Base-by-base conservation (phyloP, 192 early-diverging fungal genomes). In the Linnemannia hyalina region DNA sequence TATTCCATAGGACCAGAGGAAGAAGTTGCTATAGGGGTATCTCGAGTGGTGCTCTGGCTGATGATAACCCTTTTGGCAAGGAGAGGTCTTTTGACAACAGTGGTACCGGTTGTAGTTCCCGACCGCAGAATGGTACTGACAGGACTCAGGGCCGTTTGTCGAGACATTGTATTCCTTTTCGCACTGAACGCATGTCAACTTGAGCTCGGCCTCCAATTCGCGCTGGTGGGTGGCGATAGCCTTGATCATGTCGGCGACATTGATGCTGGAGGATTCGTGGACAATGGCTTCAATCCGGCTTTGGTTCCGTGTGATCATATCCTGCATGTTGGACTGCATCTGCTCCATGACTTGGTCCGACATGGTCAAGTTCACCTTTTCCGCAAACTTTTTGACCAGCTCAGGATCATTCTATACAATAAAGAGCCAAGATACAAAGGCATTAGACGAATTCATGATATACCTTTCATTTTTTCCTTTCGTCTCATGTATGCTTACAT, bases 331-430 rank as follows among this genome's bases (percentile, higher is more conserved):
- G 5, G 71, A 73, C 9, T 52, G 69, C 49, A 83, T 70, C 75
- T 83, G 82, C 26, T 83, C 69, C 82, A 83, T 77, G 32, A 76
- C 76, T 46, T 83, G 69, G 41, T 57, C 75, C 44, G 75, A 76
- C 82, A 78, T 52, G n/a, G 70, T 46, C 40, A 70, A 18, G 32
- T 83, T 47, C 54, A 83, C 77, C 47, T 78, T 57, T 32, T 77
- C 60, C 2, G 82, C 82, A 52, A 83, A 83, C 36, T 78, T 70
- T 22, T 83, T 46, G 23, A 83, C 82, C 18, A 83, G 70, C 36
- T 73, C 76, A 32, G 82, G 82, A 65, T 83, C 70, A 32, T 65
- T 83, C 82, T 83, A 74, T 49, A 38, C 9, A 35, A 4, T 40
- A 70, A 6, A 1, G n/a, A 26, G 2, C n/a, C n/a, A 60, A 60